These are phyloP conservation scores for Ophiostoma novo-ulmi DNA, from an alignment of 2,329 filamentous ascomycete species.

Conservation along the genomic window DNA sequence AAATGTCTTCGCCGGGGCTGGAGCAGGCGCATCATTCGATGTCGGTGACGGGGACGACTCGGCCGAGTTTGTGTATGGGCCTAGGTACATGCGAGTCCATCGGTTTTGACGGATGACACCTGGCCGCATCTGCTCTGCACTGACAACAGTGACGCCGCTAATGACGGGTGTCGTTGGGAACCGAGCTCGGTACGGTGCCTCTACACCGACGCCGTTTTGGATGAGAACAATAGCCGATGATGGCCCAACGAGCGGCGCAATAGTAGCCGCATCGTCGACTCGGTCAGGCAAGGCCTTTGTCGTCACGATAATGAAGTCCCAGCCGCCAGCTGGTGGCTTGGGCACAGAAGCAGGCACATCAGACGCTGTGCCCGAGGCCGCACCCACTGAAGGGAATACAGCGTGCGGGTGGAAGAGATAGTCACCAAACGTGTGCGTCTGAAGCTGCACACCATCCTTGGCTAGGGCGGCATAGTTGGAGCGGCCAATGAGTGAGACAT, in stretches of 20 bases:
- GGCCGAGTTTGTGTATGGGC: constrained; percentile 53
- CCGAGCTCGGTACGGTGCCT: constrained; percentile 57
- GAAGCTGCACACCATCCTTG: constrained; percentile 56
- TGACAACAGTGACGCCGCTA: constrained; percentile 64
- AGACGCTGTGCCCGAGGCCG: constrained; percentile 31
- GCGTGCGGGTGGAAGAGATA: constrained; percentile 59
- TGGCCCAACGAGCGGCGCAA: constrained; percentile 54
- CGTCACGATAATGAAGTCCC: constrained; percentile 63
- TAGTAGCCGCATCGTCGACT: constrained; percentile 55
- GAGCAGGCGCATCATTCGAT: not conserved
- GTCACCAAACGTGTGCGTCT: constrained; percentile 62
- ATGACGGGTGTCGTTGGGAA: constrained; percentile 59
- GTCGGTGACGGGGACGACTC: constrained; percentile 15
- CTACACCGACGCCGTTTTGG: constrained; percentile 67
- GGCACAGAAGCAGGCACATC: constrained; percentile 21
- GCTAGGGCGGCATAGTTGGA: constrained; percentile 66
- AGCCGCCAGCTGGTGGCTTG: constrained; percentile 23
- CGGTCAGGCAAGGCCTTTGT: constrained; percentile 65
- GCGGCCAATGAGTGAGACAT: constrained; percentile 65
- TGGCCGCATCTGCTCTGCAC: constrained; percentile 59
- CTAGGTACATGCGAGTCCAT: constrained; percentile 67
- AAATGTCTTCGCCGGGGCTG: not conserved
- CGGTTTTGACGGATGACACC: constrained; percentile 64
- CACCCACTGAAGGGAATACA: constrained; percentile 57
- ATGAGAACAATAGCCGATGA: constrained; percentile 59